phyloP scores from a whole-genome alignment of 2,329 filamentous ascomycete genomes.

The Trichophyton simii region DNA sequence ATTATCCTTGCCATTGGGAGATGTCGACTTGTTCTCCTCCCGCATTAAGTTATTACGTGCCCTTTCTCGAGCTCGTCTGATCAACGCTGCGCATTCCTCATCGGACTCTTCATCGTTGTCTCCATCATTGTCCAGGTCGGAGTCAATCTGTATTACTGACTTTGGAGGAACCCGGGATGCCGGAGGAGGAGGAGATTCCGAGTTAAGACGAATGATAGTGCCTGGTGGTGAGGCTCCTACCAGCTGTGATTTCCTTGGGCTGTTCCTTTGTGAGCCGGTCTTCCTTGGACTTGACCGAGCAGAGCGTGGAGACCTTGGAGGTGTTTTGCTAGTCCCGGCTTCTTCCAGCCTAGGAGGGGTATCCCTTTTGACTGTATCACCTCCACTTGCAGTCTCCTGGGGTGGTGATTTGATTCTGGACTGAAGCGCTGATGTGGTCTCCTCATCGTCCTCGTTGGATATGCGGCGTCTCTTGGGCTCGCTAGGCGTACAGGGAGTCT shows the following conservation, averaged over 20 bases:
- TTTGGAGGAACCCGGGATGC: not conserved
- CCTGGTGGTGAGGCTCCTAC: not conserved
- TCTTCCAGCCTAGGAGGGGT: not conserved
- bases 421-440: not conserved
- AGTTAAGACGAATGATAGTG: not conserved
- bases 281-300: not conserved
- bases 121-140: conserved; percentile 1
- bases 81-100: conserved; percentile 33
- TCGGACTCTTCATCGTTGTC: conserved; percentile 21
- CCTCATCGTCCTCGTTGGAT: conserved; percentile 13
- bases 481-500: conserved; percentile 11
- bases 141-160: not conserved
- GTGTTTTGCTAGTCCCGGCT: not conserved
- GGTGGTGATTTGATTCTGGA: not conserved
- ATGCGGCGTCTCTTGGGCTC: conserved; percentile 17
- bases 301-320: not conserved
- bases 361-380: not conserved
- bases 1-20: not conserved
- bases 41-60: conserved; percentile 13
- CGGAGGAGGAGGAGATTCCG: not conserved
- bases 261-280: not conserved
- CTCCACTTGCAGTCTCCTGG: not conserved
- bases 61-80: conserved; percentile 31
- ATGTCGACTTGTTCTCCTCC: not conserved
- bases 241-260: not conserved